These are phyloP conservation scores for Geotrichum aggregatum DNA, from an alignment of 1,139 yeast genomes.

Conservation along the genomic window DNA sequence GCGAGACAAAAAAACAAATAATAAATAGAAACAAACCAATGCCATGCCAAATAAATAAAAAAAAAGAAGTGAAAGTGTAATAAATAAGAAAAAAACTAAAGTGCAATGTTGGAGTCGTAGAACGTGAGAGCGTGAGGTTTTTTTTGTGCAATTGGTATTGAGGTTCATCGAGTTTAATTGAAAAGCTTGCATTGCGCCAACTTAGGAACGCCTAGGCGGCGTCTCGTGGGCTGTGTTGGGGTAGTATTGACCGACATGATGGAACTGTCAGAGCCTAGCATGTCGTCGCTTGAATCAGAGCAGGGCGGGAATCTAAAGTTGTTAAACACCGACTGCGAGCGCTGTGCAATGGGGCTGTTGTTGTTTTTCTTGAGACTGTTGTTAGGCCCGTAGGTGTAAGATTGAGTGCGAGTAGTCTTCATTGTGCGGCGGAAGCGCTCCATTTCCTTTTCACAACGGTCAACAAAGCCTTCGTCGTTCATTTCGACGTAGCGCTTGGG, in stretches of 20 bases:
- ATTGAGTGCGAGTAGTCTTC: constrained; percentile 12
- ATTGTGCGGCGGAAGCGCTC: constrained; percentile 53
- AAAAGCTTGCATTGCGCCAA: constrained; percentile 11
- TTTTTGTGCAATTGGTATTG: not conserved
- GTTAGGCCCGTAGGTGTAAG: not conserved
- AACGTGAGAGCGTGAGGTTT: not conserved
- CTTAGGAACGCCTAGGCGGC: constrained; percentile 12
- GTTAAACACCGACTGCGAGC: constrained; percentile 6
- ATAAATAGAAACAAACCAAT: not conserved
- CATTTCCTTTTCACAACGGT: constrained; percentile 68
- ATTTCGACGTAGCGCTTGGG: constrained; percentile 83
- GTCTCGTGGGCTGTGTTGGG: constrained; percentile 6
- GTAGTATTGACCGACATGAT: constrained; percentile 2
- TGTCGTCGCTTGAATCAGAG: not conserved
- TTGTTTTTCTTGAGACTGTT: too few relatives aligned
- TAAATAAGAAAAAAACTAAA: constrained; percentile 3
- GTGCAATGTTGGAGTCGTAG: too few relatives aligned
- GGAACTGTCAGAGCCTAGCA: not conserved
- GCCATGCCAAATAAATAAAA: constrained; percentile 2
- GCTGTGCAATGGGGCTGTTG: constrained; percentile 2
- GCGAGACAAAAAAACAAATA: not conserved
- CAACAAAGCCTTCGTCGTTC: constrained; percentile 69
- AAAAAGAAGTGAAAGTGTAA: constrained; percentile 1
- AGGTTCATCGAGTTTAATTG: not conserved
- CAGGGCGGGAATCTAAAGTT: constrained; percentile 1